Base-by-base conservation (phyloP, 2,329 filamentous ascomycete genomes). In the Juglanconis oblonga region DNA sequence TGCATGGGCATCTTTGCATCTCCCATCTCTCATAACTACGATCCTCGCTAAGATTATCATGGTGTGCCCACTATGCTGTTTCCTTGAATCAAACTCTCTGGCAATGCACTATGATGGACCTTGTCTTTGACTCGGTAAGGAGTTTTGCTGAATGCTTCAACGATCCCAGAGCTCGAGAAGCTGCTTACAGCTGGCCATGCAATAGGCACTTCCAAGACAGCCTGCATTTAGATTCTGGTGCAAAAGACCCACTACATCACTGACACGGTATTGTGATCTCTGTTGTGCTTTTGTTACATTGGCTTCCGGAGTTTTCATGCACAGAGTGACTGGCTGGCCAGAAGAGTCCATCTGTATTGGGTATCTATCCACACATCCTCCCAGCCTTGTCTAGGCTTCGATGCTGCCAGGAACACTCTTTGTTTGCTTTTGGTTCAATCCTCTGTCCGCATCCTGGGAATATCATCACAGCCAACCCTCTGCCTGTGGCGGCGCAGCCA, bases 321-420 rank as follows among this genome's bases (percentile, higher is more conserved):
- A 24, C 24, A 24, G 24, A 24, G 17, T 47, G 14, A 17, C 44
- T 47, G n/a, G 5, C 3, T 17, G 14, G 14, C 14, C 5, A 2
- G 44, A 17, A 36, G 24, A 33, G 17, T 42, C 17, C 38, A 4
- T 53, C 42, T 7, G 24, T 5, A 45, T 45, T 42, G 52, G 57
- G 52, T 60, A 56, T 60, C 52, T 60, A 49, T 52, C n/a, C 31
- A 56, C 32, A 48, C 35, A 52, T 5, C 36, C 50, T 9, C 35
- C 52, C 36, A 3, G 24, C 38, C 53, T 36, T 10, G 13, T 7
- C 17, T n/a, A 17, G 14, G 52, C 17, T 40, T 52, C 32, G 38
- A 48, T 60, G 52, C 52, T 38, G 48, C 31, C 36, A 38, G 40
- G n/a, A 32, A 44, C n/a, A 13, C 35, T 40, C 13, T 33, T 17